These are phyloP conservation scores for Solanum appendiculatum DNA, from an alignment of 257 asterid genomes.

Conservation along the genomic window DNA sequence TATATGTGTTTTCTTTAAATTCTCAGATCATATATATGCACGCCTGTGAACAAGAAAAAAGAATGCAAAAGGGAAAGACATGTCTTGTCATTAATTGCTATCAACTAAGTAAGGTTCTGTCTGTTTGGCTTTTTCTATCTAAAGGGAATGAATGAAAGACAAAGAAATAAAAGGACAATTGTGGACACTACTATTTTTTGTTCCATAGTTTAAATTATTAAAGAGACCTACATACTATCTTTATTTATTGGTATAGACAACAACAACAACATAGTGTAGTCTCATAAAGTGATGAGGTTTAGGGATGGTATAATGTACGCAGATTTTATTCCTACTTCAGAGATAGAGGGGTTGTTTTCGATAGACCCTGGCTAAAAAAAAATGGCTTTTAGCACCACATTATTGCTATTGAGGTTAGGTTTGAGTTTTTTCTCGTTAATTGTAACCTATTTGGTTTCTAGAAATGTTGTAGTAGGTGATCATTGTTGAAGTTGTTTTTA, in stretches of 20 bases:
- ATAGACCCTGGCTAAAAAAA: background rate
- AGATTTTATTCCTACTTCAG: accelerated
- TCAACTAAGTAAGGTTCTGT: conserved; percentile 14
- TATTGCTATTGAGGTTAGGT: too few relatives aligned
- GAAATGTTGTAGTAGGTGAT: too few relatives aligned
- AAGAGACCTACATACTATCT: background rate
- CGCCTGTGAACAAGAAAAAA: conserved; percentile 20
- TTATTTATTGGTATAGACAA: background rate
- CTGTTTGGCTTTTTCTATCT: conserved; percentile 8
- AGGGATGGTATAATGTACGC: background rate
- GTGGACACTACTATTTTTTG: background rate
- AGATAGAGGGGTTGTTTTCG: background rate
- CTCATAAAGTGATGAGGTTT: background rate
- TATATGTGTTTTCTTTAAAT: background rate
- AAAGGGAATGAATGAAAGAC: background rate
- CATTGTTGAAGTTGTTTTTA: too few relatives aligned
- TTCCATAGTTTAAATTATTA: background rate
- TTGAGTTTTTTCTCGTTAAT: too few relatives aligned
- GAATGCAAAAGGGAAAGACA: background rate
- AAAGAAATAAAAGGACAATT: background rate
- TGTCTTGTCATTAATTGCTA: conserved; percentile 32
- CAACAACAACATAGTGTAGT: background rate
- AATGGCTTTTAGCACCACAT: too few relatives aligned
- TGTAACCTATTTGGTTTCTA: too few relatives aligned
- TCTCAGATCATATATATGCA: conserved; percentile 12